phyloP scores from a whole-genome alignment of 306 rosid species.

The Fragaria iinumae region DNA sequence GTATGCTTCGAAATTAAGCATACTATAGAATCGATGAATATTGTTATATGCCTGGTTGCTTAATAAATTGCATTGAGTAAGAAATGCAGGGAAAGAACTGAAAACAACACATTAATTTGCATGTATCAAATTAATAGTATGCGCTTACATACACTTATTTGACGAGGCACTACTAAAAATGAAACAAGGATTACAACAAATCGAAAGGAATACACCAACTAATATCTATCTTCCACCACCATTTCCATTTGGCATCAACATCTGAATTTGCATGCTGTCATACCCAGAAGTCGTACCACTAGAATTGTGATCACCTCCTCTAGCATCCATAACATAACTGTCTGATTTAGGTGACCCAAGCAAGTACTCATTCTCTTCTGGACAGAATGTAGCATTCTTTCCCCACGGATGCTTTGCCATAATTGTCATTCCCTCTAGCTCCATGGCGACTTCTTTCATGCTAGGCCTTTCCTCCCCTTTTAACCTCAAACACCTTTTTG shows the following conservation, averaged over 20 bases:
- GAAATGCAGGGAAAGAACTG: too few relatives aligned
- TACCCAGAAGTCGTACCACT: background rate
- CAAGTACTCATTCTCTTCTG: background rate
- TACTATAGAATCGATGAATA: too few relatives aligned
- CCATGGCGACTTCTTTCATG: slow-evolving; percentile 11
- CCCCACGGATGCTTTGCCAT: background rate
- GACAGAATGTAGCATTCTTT: background rate
- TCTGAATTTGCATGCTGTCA: slow-evolving; percentile 9
- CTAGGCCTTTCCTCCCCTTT: slow-evolving; percentile 16
- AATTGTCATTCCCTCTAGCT: slow-evolving; percentile 7
- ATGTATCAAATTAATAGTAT: too few relatives aligned
- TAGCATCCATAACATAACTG: background rate
- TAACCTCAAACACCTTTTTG: slow-evolving; percentile 5
- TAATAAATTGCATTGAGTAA: too few relatives aligned
- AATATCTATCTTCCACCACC: background rate
- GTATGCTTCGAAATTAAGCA: too few relatives aligned
- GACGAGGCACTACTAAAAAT: too few relatives aligned
- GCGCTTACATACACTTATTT: too few relatives aligned
- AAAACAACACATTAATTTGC: too few relatives aligned
- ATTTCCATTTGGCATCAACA: background rate
- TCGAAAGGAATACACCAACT: too few relatives aligned
- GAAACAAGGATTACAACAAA: too few relatives aligned
- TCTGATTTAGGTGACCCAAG: background rate
- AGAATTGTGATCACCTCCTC: background rate
- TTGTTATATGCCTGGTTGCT: too few relatives aligned